Base-by-base conservation (phyloP, 225 moss, liverwort and hornwort species). In the Physcomitrellopsis africana region DNA sequence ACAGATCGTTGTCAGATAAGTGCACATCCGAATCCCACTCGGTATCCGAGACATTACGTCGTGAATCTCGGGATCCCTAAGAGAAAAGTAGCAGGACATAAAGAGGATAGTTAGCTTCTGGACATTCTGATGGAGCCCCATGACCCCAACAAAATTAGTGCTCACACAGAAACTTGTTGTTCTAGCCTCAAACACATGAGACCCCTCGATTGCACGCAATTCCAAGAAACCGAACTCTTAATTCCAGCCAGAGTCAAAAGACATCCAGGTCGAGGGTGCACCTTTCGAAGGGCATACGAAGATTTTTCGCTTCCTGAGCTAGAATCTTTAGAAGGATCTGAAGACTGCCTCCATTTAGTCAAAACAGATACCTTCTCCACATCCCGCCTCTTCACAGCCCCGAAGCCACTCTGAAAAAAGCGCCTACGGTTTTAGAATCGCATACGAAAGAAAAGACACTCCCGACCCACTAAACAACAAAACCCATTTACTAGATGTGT, bases 21-120 rank as follows among this genome's bases (percentile, higher is more conserved):
- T 94, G 91, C 82, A 99, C 87, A 52, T 93, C 94, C 77, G 92
- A 88, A 82, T 99, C 90, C 93, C 91, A 92, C 65, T 94, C 94
- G 60, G 86, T 83, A 77, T 85, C 88, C 55, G 77, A 85, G 71
- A 77, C 67, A 69, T 75, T 75, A 48, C 69, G 81, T 73, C 79
- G 86, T 75, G 83, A 79, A 73, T 84, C 81, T 48, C 82, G 87
- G 65, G 82, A 72, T 49, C 68, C 87, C 87, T 92, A 82, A 79
- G 62, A 15, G 37, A 78, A 18, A 63, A 64, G 66, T 63, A 11
- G 59, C 53, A 73, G 49, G 20, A 67, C 17, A 51, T 12, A 9
- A 49, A 10, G 19, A 49, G 66, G 46, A 72, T 45, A 72, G 24
- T 72, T 55, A 45, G 45, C 41, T 27, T 18, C 9, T n/a, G 19